Evolutionary conservation across 2,329 filamentous ascomycete genomes (phyloP).

Genomic region (Arthrobotrys megalospora): DNA sequence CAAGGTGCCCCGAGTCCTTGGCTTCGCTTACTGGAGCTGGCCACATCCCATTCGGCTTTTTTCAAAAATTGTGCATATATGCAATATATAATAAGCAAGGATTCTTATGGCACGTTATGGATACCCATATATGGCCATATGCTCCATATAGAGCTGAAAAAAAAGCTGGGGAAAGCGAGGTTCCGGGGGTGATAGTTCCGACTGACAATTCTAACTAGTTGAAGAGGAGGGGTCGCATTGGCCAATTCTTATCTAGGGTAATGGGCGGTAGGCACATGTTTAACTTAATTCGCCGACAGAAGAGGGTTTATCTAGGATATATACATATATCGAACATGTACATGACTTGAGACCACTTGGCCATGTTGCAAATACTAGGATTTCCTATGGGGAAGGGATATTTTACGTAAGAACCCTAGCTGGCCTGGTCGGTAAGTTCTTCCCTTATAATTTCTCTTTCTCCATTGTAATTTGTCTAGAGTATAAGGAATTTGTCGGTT

Average conservation of each 20-base stretch:
- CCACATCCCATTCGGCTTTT: background rate
- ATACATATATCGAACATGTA: background rate
- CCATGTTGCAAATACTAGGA: background rate
- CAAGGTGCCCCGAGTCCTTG: background rate
- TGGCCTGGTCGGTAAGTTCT: constrained; percentile 6
- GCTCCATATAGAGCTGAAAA: background rate
- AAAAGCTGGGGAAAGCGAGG: constrained; percentile 26
- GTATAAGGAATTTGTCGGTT: background rate
- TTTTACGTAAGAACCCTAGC: constrained; percentile 24
- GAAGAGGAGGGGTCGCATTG: constrained; percentile 1
- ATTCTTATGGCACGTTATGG: background rate
- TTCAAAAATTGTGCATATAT: background rate
- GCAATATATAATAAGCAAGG: constrained; percentile 11
- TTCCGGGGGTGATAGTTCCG: constrained; percentile 10
- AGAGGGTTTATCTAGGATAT: constrained; percentile 1
- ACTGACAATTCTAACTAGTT: background rate
- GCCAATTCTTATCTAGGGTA: constrained; percentile 20
- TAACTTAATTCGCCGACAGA: constrained; percentile 18
- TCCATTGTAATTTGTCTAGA: background rate
- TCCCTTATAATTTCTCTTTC: background rate
- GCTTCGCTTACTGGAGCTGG: constrained; percentile 3
- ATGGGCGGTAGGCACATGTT: background rate
- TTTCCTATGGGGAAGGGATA: background rate
- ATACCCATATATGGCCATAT: background rate
- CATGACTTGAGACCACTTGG: background rate